Conservation (phyloP, 352 stramenopile genomes). For the Thraustochytrium sp. region DNA sequence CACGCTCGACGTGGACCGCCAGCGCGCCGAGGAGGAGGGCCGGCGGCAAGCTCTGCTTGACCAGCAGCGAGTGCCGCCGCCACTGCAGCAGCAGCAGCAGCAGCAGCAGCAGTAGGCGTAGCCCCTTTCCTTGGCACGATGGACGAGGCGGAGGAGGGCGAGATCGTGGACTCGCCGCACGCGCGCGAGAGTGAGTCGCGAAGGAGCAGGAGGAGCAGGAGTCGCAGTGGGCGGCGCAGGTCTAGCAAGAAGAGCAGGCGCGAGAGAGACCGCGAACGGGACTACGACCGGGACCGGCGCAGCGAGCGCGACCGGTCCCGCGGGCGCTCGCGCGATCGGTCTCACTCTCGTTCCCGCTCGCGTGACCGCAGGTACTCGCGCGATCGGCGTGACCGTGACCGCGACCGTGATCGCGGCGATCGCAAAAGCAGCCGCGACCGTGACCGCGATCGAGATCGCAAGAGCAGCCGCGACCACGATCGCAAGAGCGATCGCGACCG, state of each 20-base stretch:
- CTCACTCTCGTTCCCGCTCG: too few relatives aligned
- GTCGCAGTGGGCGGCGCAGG: background rate
- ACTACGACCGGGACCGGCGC: background rate
- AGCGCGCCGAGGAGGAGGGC: background rate
- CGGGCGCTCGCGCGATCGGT: too few relatives aligned
- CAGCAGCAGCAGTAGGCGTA: background rate
- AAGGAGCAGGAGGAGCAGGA: background rate
- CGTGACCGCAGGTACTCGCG: too few relatives aligned
- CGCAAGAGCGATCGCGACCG: background rate
- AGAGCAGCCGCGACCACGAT: background rate
- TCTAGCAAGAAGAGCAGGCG: background rate
- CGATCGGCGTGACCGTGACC: background rate
- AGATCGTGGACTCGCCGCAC: background rate
- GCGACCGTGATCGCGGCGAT: background rate
- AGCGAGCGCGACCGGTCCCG: background rate
- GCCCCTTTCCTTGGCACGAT: background rate
- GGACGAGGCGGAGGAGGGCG: slow-evolving; percentile 15
- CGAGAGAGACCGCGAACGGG: background rate
- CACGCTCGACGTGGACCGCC: background rate
- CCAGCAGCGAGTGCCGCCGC: background rate
- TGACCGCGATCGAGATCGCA: background rate
- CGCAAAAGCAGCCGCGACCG: background rate
- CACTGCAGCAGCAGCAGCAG: background rate
- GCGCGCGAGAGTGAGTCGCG: background rate
- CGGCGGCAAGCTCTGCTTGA: background rate